These are phyloP conservation scores for Eudorina sp. DNA, from an alignment of 139 green algal genomes.

Conservation along the genomic window DNA sequence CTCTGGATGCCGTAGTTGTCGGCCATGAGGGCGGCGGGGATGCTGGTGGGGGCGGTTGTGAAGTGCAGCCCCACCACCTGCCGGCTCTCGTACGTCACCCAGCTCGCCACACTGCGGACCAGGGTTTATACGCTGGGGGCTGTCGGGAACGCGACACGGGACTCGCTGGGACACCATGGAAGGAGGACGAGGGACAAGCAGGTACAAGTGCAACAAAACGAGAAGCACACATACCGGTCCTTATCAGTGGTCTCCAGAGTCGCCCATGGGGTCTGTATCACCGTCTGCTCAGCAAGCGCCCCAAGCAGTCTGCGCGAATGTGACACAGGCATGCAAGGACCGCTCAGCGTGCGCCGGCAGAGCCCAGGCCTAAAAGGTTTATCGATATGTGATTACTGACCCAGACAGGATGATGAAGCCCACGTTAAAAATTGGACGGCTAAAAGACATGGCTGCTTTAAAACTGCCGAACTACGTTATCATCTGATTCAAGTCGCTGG, in stretches of 20 bases:
- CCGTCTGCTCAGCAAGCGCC: no score
- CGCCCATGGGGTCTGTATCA: constrained; percentile 36
- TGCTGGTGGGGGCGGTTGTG: not conserved
- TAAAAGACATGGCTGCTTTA: no score
- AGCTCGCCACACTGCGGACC: not conserved
- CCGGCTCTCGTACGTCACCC: constrained; percentile 41
- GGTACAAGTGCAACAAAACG: not conserved
- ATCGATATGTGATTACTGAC: no score
- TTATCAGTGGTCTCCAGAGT: constrained; percentile 35
- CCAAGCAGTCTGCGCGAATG: no score
- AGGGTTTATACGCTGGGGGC: not conserved
- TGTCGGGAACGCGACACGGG: not conserved
- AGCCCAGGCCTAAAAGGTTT: no score
- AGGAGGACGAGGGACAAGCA: not conserved
- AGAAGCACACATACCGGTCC: constrained; percentile 14
- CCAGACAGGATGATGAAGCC: no score
- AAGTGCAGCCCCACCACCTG: not conserved
- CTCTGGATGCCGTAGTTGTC: not conserved
- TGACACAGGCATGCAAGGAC: no score
- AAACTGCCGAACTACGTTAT: no score
- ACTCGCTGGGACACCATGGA: not conserved
- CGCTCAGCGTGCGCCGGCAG: no score
- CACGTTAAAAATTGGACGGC: no score
- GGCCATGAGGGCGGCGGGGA: not conserved
- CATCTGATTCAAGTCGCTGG: no score